phyloP scores from a whole-genome alignment of 441 rosid genomes.

The Bocquillonia castaneifolia region DNA sequence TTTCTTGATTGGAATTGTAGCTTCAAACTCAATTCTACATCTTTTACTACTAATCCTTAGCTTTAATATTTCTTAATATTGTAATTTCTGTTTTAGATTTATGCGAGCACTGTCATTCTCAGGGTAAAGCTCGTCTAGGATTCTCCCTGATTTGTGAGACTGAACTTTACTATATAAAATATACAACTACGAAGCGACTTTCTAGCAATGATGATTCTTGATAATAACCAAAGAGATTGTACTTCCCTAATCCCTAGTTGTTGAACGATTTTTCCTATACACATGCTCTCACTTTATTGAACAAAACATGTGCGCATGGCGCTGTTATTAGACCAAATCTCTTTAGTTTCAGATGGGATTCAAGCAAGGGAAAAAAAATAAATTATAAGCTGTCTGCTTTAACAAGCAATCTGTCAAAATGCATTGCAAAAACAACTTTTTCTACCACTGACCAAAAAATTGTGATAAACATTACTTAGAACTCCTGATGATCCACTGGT shows the following conservation, averaged over 20 bases:
- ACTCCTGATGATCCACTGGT: neutral
- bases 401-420: neutral
- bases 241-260: neutral
- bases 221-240: neutral
- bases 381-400: neutral
- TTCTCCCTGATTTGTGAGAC: too few relatives aligned
- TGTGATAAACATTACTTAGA: neutral
- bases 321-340: neutral
- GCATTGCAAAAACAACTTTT: neutral
- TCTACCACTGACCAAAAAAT: neutral
- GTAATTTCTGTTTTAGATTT: too few relatives aligned
- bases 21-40: too few relatives aligned
- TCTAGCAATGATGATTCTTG: neutral
- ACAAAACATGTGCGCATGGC: neutral
- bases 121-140: too few relatives aligned
- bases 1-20: too few relatives aligned
- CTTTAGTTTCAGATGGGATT: neutral
- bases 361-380: neutral
- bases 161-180: too few relatives aligned
- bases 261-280: neutral
- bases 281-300: neutral
- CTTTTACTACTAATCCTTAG: too few relatives aligned
- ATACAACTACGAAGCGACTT: too few relatives aligned
- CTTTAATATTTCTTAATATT: too few relatives aligned
- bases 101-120: too few relatives aligned